Conservation (phyloP, 176 grass and related monocot genomes). For the Triticum aestivum region IWGSC_CS_RefSeq_v2.1 NC_057805.1:344942625-344943124, state of each 20-base stretch:
- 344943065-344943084: background rate
- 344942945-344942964: background rate
- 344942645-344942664: too few relatives aligned
- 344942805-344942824: too few relatives aligned
- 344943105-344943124: background rate
- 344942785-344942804: too few relatives aligned
- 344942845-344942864: background rate
- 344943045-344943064: slow-evolving; percentile 6
- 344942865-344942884: background rate
- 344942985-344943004: background rate
- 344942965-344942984: slow-evolving; percentile 30
- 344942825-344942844: background rate
- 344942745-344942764: background rate
- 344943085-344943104: background rate
- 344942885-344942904: too few relatives aligned
- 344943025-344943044: slow-evolving; percentile 23
- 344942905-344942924: too few relatives aligned
- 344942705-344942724: too few relatives aligned
- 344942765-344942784: background rate
- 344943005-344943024: background rate
- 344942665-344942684: too few relatives aligned
- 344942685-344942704: too few relatives aligned
- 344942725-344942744: background rate
- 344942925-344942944: too few relatives aligned
- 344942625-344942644: too few relatives aligned